Base-by-base conservation (phyloP, 2,329 filamentous ascomycete species). In the Dothideomycetes sp. region DNA sequence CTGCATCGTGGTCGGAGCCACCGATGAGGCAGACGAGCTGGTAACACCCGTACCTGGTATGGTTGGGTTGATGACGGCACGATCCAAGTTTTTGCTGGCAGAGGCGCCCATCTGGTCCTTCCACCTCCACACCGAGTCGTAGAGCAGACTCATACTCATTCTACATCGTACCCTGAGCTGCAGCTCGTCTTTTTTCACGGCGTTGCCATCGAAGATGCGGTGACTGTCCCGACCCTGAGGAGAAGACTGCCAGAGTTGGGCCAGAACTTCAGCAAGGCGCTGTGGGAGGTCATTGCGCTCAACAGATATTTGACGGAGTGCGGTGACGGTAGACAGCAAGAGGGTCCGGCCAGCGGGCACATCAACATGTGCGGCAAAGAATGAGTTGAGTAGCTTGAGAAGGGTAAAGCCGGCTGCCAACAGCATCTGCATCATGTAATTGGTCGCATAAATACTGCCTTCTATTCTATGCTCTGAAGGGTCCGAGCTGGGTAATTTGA, bases 71-170 rank as follows among this genome's bases (percentile, higher is more conserved):
- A 89, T 87, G 45, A 87, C 75, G 49, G 84, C 86, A 62, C 58
- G 56, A 30, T 69, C 65, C 32, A 72, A 64, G 41, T 65, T 64
- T 40, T 66, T 63, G 12, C 57, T 57, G 15, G 62, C 61, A 22
- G 66, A 64, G 24, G 62, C 61, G 30, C 68, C 64, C 29, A 72
- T 86, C 55, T 88, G 82, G 55, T 85, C 81, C 49, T 84, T 74
- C 84, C 84, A 91, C 46, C 84, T 73, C 84, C 84, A 89, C 37
- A 87, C 83, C 10, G 81, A 84, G 60, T 91, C 84, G 52, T 84
- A 89, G 2, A 91, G 78, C 11, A 88, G 72, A 57, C 81, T 87
- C 78, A 89, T 85, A 59, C 83, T 88, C 68, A 86, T 84, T 17
- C 84, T 72, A 51, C 82, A 87, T 36, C 84, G 75, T n/a, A 89